phyloP scores from a whole-genome alignment of 148 eudicot species.

The Vaccinium vitisidaea region DNA sequence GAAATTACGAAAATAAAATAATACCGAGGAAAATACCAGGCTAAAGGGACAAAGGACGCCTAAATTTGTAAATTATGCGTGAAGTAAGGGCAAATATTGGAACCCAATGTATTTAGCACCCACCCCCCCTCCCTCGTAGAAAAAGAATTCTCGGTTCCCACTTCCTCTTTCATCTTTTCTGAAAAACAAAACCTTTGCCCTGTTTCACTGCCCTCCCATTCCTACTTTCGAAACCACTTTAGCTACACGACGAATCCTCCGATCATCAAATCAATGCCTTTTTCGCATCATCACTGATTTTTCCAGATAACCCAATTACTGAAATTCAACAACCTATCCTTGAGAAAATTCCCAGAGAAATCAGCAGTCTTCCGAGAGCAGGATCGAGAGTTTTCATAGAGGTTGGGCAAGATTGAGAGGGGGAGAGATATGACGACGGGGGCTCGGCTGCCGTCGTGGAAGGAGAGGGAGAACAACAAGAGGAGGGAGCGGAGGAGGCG shows the following conservation, averaged over 20 bases:
- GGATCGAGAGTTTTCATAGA: too few species aligned
- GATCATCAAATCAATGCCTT: background rate
- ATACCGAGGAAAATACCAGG: too few species aligned
- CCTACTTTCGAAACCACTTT: background rate
- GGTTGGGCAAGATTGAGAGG: background rate
- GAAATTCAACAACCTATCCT: background rate
- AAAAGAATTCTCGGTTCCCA: background rate
- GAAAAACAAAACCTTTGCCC: background rate
- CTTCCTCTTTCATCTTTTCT: background rate
- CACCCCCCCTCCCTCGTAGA: background rate
- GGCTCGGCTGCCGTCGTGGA: conserved; percentile 52
- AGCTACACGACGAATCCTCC: background rate
- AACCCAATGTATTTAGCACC: too few species aligned
- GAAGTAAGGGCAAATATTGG: too few species aligned
- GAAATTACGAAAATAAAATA: too few species aligned
- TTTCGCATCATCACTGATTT: background rate
- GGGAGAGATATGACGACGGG: conserved; percentile 34
- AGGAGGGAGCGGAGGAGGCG: conserved; percentile 54
- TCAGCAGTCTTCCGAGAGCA: too few species aligned
- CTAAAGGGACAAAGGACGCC: too few species aligned
- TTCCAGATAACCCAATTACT: background rate
- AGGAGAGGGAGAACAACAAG: conserved; percentile 72
- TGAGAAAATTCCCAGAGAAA: too few species aligned
- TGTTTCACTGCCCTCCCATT: background rate
- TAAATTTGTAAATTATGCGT: too few species aligned